Conservation (phyloP, 2,329 filamentous ascomycete genomes). For the Hymenoscyphus scutula region DNA sequence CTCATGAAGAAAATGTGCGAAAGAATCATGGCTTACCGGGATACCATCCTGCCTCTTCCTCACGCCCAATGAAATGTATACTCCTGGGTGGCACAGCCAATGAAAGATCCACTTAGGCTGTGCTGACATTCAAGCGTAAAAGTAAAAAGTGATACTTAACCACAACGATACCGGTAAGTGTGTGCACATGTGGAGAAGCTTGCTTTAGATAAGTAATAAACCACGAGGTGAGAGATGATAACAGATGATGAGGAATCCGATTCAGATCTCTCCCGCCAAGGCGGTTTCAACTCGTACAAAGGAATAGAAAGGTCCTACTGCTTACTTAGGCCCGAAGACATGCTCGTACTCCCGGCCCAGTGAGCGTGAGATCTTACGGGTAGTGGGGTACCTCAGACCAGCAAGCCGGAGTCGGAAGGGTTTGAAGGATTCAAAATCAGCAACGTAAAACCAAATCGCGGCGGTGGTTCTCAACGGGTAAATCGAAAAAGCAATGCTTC, state of each 20-base stretch:
- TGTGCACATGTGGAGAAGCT: not conserved
- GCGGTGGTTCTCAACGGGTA: not conserved
- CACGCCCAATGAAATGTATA: slow-evolving; percentile 7
- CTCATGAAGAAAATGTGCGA: not conserved
- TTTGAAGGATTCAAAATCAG: not conserved
- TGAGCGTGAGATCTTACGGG: not conserved
- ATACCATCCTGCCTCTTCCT: slow-evolving; percentile 8
- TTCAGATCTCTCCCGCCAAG: not conserved
- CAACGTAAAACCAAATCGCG: not conserved
- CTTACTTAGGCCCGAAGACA: not conserved
- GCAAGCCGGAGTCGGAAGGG: not conserved
- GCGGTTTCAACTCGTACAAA: not conserved
- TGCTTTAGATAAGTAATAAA: not conserved
- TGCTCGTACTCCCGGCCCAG: not conserved
- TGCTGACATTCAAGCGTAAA: slow-evolving; percentile 1
- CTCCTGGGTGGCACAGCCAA: not conserved
- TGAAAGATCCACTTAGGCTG: slow-evolving; percentile 6
- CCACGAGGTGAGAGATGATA: not conserved
- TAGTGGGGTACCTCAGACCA: not conserved
- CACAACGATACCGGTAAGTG: not conserved
- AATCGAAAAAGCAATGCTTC: not conserved
- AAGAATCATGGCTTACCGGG: slow-evolving; percentile 5
- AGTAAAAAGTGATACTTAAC: not conserved
- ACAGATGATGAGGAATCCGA: not conserved
- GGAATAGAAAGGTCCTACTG: not conserved